These are phyloP conservation scores for Rhodofomes roseus DNA, from an alignment of 1,284 basidiomycete genomes.

Conservation along the genomic window DNA sequence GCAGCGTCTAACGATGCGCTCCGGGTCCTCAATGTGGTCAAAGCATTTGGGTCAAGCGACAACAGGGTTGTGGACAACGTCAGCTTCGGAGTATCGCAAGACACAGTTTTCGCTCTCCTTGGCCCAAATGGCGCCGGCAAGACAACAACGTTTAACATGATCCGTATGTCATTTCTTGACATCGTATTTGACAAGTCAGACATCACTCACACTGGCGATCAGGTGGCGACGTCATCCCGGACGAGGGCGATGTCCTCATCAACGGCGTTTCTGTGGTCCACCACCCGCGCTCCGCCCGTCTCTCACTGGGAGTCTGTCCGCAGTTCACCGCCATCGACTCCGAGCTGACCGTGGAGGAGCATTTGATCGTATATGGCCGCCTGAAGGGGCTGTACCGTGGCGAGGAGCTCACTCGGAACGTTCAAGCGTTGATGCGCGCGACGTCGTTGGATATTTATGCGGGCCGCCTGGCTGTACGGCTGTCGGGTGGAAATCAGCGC, in stretches of 20 bases:
- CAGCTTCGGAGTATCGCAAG: slow-evolving; percentile 59
- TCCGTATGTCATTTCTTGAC: slow-evolving; percentile 42
- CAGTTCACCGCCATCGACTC: slow-evolving; percentile 82
- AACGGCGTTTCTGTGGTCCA: slow-evolving; percentile 59
- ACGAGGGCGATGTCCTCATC: slow-evolving; percentile 65
- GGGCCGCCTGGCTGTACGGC: slow-evolving; percentile 65
- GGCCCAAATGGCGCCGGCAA: slow-evolving; percentile 84
- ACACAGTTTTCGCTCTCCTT: slow-evolving; percentile 70
- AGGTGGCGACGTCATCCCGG: slow-evolving; percentile 62
- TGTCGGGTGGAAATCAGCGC: slow-evolving; percentile 79
- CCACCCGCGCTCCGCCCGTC: slow-evolving; percentile 56
- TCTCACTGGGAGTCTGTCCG: slow-evolving; percentile 74
- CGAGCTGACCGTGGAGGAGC: slow-evolving; percentile 74
- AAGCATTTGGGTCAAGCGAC: slow-evolving; percentile 45
- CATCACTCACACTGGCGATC: background rate
- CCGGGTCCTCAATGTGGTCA: slow-evolving; percentile 64
- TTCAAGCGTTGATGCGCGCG: slow-evolving; percentile 55
- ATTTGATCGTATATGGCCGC: slow-evolving; percentile 63
- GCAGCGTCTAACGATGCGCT: slow-evolving; percentile 51
- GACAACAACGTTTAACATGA: slow-evolving; percentile 76
- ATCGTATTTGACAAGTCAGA: background rate
- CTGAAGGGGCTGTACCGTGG: slow-evolving; percentile 61
- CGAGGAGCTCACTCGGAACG: slow-evolving; percentile 46
- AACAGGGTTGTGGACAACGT: slow-evolving; percentile 72
- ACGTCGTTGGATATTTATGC: slow-evolving; percentile 62